Percentiles rank a stretch among this genome's conserved stretches.
Evolutionary conservation across 2,329 filamentous ascomycete species (phyloP).

Genomic region (Diaporthe amygdali): DNA sequence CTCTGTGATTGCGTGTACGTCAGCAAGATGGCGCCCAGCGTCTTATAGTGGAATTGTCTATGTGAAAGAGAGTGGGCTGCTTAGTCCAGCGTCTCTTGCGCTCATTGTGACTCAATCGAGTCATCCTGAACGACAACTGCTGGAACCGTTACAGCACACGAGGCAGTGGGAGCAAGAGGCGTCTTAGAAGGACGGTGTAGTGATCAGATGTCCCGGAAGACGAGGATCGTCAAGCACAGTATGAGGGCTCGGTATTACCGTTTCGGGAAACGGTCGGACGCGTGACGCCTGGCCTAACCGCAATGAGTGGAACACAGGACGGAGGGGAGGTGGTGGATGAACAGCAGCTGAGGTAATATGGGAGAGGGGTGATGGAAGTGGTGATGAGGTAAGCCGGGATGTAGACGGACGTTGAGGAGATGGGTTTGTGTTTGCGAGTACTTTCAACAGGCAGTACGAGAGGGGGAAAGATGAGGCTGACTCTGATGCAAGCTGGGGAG

Average conservation of each 20-base stretch:
- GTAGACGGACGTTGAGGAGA: not conserved
- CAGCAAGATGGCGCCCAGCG: conserved; percentile 11
- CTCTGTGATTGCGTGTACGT: conserved; percentile 19
- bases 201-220: not conserved
- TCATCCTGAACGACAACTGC: not conserved
- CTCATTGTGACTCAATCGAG: not conserved
- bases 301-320: not conserved
- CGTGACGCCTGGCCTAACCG: conserved; percentile 19
- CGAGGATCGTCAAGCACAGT: not conserved
- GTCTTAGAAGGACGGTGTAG: not conserved
- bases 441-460: not conserved
- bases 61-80: not conserved
- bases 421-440: not conserved
- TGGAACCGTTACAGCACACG: not conserved
- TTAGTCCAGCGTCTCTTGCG: not conserved
- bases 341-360: conserved; percentile 9
- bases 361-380: not conserved
- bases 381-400: conserved; percentile 25
- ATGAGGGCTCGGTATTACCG: conserved; percentile 7
- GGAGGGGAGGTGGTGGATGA: not conserved
- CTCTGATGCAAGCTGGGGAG: not conserved
- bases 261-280: conserved; percentile 16
- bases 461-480: conserved; percentile 9
- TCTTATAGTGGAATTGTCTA: not conserved
- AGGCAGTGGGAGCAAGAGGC: not conserved